Evolutionary conservation across 2,329 filamentous ascomycete species (phyloP).

Genomic region (Zasmidium angulare): DNA sequence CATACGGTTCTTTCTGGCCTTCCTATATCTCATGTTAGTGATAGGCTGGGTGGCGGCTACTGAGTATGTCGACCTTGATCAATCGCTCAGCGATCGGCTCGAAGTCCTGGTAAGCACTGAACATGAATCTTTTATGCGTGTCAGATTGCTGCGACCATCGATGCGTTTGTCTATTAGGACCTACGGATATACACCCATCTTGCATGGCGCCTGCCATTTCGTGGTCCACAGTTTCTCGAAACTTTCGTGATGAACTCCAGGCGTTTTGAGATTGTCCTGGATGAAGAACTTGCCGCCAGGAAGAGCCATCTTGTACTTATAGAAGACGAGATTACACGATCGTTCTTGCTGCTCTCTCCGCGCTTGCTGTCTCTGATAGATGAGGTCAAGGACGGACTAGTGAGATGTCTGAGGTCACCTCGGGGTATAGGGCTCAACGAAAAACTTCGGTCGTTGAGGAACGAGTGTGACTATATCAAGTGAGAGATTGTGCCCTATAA

Average conservation of each 20-base stretch:
- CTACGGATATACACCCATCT: slow-evolving; percentile 53
- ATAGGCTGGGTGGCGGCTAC: not conserved
- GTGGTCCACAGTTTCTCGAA: slow-evolving; percentile 64
- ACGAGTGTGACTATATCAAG: too few species aligned
- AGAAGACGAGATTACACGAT: not conserved
- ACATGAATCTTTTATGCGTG: slow-evolving; percentile 59
- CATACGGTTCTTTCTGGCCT: slow-evolving; percentile 63
- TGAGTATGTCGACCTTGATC: slow-evolving; percentile 40
- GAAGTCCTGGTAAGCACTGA: slow-evolving; percentile 67
- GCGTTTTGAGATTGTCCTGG: slow-evolving; percentile 44
- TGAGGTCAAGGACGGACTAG: too few species aligned
- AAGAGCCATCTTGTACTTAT: slow-evolving; percentile 19
- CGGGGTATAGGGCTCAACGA: too few species aligned
- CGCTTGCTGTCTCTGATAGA: not conserved
- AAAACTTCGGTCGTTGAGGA: too few species aligned
- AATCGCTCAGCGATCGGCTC: slow-evolving; percentile 66
- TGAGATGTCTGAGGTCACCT: too few species aligned
- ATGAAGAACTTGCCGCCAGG: slow-evolving; percentile 43
- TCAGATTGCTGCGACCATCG: not conserved
- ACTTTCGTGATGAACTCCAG: slow-evolving; percentile 48
- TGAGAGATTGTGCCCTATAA: too few species aligned
- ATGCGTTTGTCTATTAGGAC: not conserved
- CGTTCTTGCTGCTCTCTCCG: not conserved
- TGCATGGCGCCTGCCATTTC: slow-evolving; percentile 66
- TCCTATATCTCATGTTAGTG: slow-evolving; percentile 35